These are phyloP conservation scores for Amanita pseudoporphyria DNA, from an alignment of 768 basidiomycete species.

Conservation along the genomic window DNA sequence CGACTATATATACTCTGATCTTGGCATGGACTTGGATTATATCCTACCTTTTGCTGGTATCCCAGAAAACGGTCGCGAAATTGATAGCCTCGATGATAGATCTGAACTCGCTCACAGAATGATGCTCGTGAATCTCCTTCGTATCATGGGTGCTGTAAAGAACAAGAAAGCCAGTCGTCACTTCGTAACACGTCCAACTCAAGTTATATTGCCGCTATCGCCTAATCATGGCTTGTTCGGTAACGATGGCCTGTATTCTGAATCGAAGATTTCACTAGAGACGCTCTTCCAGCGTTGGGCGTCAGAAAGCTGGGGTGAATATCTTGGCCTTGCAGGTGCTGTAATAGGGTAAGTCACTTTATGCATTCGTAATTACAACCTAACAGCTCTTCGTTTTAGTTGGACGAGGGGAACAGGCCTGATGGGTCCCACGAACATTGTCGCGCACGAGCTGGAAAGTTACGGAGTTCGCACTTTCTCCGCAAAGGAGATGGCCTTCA, in stretches of 20 bases:
- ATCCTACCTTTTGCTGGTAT: constrained; percentile 98
- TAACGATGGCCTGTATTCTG: constrained; percentile 95
- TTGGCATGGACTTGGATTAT: constrained; percentile 96
- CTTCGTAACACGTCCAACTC: constrained; percentile 96
- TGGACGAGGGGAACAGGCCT: constrained; percentile 98
- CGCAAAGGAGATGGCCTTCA: constrained; percentile 99
- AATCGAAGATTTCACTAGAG: constrained; percentile 97
- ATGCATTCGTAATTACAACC: not conserved
- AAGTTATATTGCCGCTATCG: constrained; percentile 95
- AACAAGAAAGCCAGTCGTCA: constrained; percentile 94
- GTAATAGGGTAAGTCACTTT: constrained; percentile 76
- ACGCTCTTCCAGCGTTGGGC: constrained; percentile 97
- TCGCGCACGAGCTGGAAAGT: constrained; percentile 89
- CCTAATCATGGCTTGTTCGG: constrained; percentile 98
- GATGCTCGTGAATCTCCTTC: constrained; percentile 96
- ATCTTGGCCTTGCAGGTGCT: constrained; percentile 94
- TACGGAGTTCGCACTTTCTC: constrained; percentile 97
- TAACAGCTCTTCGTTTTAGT: constrained; percentile 26
- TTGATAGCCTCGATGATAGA: constrained; percentile 93
- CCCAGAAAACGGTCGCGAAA: constrained; percentile 97
- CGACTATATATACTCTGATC: constrained; percentile 94
- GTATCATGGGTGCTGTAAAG: constrained; percentile 96
- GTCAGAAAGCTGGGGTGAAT: constrained; percentile 99
- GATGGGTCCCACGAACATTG: constrained; percentile 92
- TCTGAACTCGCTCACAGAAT: constrained; percentile 98